A percentile compares a stretch with the other conserved stretches of the same genome.
phyloP scores from a whole-genome alignment of 345 rosid species.

The Aegle marmelos region DNA sequence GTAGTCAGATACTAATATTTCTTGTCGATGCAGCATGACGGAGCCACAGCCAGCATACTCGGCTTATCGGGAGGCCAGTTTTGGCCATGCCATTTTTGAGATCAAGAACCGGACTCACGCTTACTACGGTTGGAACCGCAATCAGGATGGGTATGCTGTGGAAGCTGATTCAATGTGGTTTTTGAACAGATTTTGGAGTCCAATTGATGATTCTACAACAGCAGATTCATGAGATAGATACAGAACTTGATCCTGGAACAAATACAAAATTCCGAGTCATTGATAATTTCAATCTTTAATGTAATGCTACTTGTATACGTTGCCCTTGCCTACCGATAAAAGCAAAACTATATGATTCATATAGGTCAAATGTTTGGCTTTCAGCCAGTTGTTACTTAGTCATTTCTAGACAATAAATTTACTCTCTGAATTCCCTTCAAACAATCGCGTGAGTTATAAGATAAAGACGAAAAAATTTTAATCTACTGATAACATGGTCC shows the following conservation, averaged over 20 bases:
- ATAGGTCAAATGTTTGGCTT: no score
- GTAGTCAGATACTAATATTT: background rate
- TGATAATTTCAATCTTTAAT: background rate
- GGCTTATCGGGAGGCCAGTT: constrained; percentile 87
- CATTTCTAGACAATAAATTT: no score
- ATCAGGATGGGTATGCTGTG: constrained; percentile 76
- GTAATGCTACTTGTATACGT: no score
- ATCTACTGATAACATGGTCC: no score
- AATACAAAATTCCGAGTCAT: background rate
- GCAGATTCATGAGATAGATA: background rate
- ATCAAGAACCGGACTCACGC: constrained; percentile 89
- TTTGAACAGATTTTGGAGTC: constrained; percentile 65
- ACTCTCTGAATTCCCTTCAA: no score
- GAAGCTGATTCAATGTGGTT: constrained; percentile 91
- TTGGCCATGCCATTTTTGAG: constrained; percentile 78
- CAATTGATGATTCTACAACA: constrained; percentile 50
- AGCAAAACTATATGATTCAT: no score
- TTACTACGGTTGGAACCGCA: constrained; percentile 74
- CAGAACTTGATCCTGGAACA: background rate
- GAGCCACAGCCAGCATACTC: constrained; percentile 92
- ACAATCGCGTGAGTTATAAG: no score
- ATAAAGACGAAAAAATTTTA: no score
- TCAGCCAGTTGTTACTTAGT: no score
- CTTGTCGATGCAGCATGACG: constrained; percentile 55
- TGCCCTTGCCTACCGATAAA: no score